A percentile compares a stretch with the other conserved stretches of the same genome.
These are phyloP conservation scores for Aspergillus intermedius DNA, from an alignment of 2,329 filamentous ascomycete species.

Conservation along the genomic window DNA sequence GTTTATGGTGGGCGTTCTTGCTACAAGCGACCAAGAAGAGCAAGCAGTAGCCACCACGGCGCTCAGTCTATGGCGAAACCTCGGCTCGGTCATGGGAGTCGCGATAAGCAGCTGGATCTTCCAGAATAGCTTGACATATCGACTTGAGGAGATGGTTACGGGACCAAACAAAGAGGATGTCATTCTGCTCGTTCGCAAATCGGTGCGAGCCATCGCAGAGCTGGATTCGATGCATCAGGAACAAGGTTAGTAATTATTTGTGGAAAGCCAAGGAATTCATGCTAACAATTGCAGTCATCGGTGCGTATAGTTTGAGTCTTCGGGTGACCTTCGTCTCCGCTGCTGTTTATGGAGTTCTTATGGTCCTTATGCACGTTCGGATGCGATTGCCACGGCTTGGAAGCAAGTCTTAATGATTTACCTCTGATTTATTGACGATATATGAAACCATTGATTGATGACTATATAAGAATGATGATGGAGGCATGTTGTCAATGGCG, in stretches of 20 bases:
- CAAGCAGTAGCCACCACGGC: conserved; percentile 66
- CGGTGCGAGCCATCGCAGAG: conserved; percentile 43
- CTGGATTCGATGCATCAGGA: conserved; percentile 40
- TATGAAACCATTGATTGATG: too few relatives aligned
- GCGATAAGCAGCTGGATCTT: conserved; percentile 64
- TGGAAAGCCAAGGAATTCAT: neutral
- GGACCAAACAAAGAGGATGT: conserved; percentile 52
- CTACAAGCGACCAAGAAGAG: conserved; percentile 52
- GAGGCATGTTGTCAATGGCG: too few relatives aligned
- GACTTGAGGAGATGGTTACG: conserved; percentile 53
- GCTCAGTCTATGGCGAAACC: conserved; percentile 62
- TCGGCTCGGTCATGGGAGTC: conserved; percentile 69
- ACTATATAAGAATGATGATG: too few relatives aligned
- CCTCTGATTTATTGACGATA: too few relatives aligned
- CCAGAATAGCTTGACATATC: conserved; percentile 61
- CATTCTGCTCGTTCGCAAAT: conserved; percentile 46
- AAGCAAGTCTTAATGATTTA: conserved; percentile 13
- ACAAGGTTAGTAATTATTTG: conserved; percentile 36
- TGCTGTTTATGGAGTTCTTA: conserved; percentile 28
- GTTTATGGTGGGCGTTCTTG: conserved; percentile 58
- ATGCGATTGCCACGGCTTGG: conserved; percentile 29
- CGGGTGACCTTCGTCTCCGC: conserved; percentile 34
- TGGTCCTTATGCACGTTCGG: conserved; percentile 26
- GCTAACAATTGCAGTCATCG: conserved; percentile 22
- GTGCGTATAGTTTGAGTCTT: conserved; percentile 31